Base-by-base conservation (phyloP, 1,284 basidiomycete genomes). In the Microbotryum saponariae region DNA sequence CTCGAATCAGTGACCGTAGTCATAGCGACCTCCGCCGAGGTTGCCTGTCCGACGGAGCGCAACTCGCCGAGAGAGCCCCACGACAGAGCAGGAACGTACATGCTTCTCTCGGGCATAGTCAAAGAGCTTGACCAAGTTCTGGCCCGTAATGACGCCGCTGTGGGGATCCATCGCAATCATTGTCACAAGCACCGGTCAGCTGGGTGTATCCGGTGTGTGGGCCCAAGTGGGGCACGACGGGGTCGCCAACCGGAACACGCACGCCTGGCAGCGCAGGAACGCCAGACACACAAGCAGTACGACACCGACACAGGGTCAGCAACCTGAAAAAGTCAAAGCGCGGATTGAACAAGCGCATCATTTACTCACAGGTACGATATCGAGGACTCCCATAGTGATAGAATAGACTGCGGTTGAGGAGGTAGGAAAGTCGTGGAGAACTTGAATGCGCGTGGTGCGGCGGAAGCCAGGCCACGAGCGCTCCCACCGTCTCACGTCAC, bases 91-190 rank as follows among this genome's bases (percentile, higher is more conserved):
- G 54, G 31, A 21, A 12, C 83, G 70, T 69, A 88, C 89, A 79
- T 91, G 82, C 76, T 92, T 75, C 73, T 85, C 82, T 74, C 85
- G 85, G 44, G 89, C 89, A 77, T 91, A 89, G 73, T 90, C 85
- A 76, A 92, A 90, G 71, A 94, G 79, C 77, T 88, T 89, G 77
- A 87, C 83, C 72, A 88, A 85, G 76, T 92, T 83, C 73, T 90
- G 85, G 77, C 89, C 90, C 69, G 87, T 89, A 72, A 93, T 77
- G 67, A 93, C 90, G 73, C 90, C 90, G 21, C 67, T 70, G 59
- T 29, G 18, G 27, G 20, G 29, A 45, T 27, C 2, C 54, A 44
- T 37, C 5, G 33, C 3, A 45, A n/a, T 20, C 54, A 21, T 23
- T 6, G 12, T 23, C 20, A 25, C 54, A 33, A 6, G 27, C 37